phyloP scores from a whole-genome alignment of 2,329 filamentous ascomycete species.

The Colletotrichum navitas region DNA sequence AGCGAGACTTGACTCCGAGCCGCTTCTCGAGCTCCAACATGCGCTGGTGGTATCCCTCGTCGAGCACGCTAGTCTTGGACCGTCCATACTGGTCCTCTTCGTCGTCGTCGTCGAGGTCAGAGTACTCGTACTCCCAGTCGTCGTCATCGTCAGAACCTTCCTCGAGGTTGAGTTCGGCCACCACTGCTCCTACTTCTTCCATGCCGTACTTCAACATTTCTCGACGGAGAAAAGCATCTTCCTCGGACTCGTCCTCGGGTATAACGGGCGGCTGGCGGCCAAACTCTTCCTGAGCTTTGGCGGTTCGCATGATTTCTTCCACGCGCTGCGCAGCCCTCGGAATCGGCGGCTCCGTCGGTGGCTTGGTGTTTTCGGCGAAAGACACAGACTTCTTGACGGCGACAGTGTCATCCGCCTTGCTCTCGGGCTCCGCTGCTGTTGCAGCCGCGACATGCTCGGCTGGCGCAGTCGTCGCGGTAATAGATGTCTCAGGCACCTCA shows the following conservation, averaged over 20 bases:
- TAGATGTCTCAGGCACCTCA: background rate
- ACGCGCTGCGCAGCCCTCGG: constrained; percentile 62
- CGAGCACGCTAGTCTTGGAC: constrained; percentile 74
- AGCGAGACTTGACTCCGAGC: constrained; percentile 70
- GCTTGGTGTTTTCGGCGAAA: constrained; percentile 72
- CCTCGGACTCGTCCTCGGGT: constrained; percentile 80
- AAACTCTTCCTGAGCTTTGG: constrained; percentile 66
- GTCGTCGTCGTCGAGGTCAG: constrained; percentile 68
- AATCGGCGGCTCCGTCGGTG: constrained; percentile 54
- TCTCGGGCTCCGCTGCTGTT: background rate
- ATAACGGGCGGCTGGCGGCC: constrained; percentile 66
- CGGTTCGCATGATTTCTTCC: constrained; percentile 68
- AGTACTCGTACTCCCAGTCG: constrained; percentile 63
- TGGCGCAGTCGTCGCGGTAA: background rate
- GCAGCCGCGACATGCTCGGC: background rate
- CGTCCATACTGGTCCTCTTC: constrained; percentile 84
- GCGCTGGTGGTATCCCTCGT: constrained; percentile 79
- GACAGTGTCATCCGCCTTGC: constrained; percentile 12
- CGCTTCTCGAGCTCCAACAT: constrained; percentile 90
- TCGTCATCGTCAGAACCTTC: constrained; percentile 71
- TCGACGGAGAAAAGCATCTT: constrained; percentile 83
- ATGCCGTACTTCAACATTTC: constrained; percentile 94
- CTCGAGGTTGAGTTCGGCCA: constrained; percentile 90
- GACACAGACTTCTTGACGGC: constrained; percentile 69
- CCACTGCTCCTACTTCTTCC: constrained; percentile 89